Percentiles rank a stretch among this genome's conserved stretches.
Conservation (phyloP, 441 rosid species). For the Erysimum pusillum region DNA sequence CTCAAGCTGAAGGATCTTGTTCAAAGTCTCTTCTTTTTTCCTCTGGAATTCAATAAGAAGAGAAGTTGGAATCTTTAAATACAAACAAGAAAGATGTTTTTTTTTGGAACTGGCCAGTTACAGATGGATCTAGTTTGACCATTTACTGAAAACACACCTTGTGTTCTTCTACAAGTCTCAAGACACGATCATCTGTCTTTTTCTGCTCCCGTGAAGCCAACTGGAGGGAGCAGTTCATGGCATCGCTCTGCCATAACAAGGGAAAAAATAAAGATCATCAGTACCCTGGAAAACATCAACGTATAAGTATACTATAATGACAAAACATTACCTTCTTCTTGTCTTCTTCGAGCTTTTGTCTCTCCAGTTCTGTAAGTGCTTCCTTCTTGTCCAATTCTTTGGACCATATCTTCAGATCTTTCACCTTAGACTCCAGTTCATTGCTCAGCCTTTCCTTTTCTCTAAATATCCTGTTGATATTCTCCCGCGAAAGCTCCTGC, state of each 20-base stretch:
- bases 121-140: slow-evolving; percentile 22
- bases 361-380: slow-evolving; percentile 84
- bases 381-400: slow-evolving; percentile 78
- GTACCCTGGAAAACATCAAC: slow-evolving; percentile 12
- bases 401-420: slow-evolving; percentile 63
- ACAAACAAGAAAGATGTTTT: background rate
- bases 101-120: slow-evolving; percentile 6
- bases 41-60: slow-evolving; percentile 56
- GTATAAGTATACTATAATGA: slow-evolving; percentile 13
- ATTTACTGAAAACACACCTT: slow-evolving; percentile 58
- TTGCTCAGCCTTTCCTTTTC: slow-evolving; percentile 69
- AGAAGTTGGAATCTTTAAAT: slow-evolving; percentile 7
- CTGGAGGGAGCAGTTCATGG: slow-evolving; percentile 67
- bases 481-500: slow-evolving; percentile 71
- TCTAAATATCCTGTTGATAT: slow-evolving; percentile 62
- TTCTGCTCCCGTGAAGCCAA: slow-evolving; percentile 82
- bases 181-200: slow-evolving; percentile 75
- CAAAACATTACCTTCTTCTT: slow-evolving; percentile 63
- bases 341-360: slow-evolving; percentile 84
- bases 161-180: slow-evolving; percentile 81
- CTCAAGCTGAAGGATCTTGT: slow-evolving; percentile 75
- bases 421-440: slow-evolving; percentile 69
- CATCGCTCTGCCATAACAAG: slow-evolving; percentile 60
- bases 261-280: slow-evolving; percentile 33
- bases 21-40: slow-evolving; percentile 77